Base-by-base conservation (phyloP, 2,329 filamentous ascomycete species). In the Drechslera avenae region DNA sequence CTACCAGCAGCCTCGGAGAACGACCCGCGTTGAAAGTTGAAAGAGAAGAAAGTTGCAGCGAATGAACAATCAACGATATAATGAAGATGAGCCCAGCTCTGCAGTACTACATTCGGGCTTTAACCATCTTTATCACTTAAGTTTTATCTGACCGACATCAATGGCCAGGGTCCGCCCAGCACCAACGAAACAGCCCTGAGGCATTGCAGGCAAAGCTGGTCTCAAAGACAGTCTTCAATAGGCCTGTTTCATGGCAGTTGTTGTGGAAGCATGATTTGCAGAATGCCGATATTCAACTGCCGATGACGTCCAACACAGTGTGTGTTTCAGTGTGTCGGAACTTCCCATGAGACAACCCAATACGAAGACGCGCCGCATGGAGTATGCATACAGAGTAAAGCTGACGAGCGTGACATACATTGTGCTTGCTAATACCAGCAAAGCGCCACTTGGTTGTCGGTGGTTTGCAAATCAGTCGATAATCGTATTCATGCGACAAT, bases 1-100 rank as follows among this genome's bases (percentile, higher is more conserved):
- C 67, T 66, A 65, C 68, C 66, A 52, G 66, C 65, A 67, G 66
- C 53, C 56, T 39, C n/a, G 3, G 49, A 26, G 16, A 54, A 43
- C 36, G 39, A 26, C 19, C 23, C 30, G 44, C 37, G 28, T 46
- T 19, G 23, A 45, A 30, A 13, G 28, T 46, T 19, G 23, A 45
- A 30, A 13, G 28, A 17, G 39, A 33, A 33, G 17, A 26, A 44
- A 37, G 9, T 10, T 32, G 35, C 16, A 39, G 8, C 5, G 28
- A 35, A 30, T 16, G 13, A 39, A 44, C 14, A n/a, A 35, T 13
- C 5, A 42, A 35, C 28, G 39, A 19, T 35, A 45, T 21, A 18
- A 39, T 28, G 26, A 3, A 21, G 8, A 26, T n/a, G 46, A 56
- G 49, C 8, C 43, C 46, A 49, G 56, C 56, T 54, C 49, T 46